A percentile compares a stretch with the other conserved stretches of the same genome.
Conservation (phyloP, 2,329 filamentous ascomycete species). For the Ophiostoma pallidulum region DNA sequence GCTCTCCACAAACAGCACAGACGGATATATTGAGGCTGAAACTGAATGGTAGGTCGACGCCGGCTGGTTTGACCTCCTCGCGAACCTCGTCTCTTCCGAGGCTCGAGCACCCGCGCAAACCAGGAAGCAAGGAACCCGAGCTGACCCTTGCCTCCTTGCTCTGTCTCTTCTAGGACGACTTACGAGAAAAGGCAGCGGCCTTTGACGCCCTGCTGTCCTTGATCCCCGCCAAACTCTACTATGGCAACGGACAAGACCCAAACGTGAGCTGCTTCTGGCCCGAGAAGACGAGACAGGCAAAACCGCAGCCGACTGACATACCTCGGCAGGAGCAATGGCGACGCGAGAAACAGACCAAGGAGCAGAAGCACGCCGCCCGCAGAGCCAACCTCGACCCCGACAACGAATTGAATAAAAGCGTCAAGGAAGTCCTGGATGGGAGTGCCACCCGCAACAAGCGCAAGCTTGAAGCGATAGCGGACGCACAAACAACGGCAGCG, state of each 20-base stretch:
- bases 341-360: slow-evolving; percentile 91
- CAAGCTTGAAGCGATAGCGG: slow-evolving; percentile 58
- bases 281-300: not conserved
- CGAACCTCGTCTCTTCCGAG: too few species aligned
- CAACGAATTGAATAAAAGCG: slow-evolving; percentile 67
- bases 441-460: slow-evolving; percentile 60
- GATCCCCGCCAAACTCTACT: slow-evolving; percentile 86
- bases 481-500: not conserved
- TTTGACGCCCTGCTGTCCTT: slow-evolving; percentile 82
- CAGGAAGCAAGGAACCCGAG: not conserved
- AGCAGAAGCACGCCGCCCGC: slow-evolving; percentile 54
- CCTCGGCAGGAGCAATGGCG: slow-evolving; percentile 73
- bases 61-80: too few species aligned
- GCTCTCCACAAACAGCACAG: too few species aligned
- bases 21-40: too few species aligned
- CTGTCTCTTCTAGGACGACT: slow-evolving; percentile 42
- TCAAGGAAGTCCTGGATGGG: slow-evolving; percentile 89
- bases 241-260: slow-evolving; percentile 73
- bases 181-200: slow-evolving; percentile 56
- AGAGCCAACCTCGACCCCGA: slow-evolving; percentile 80
- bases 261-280: slow-evolving; percentile 50
- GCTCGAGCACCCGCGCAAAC: not conserved
- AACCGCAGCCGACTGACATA: too few species aligned
- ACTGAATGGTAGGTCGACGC: too few species aligned
- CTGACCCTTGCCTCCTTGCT: not conserved